Base-by-base conservation (phyloP, 78 protist species). In the Guillardia theta region DNA sequence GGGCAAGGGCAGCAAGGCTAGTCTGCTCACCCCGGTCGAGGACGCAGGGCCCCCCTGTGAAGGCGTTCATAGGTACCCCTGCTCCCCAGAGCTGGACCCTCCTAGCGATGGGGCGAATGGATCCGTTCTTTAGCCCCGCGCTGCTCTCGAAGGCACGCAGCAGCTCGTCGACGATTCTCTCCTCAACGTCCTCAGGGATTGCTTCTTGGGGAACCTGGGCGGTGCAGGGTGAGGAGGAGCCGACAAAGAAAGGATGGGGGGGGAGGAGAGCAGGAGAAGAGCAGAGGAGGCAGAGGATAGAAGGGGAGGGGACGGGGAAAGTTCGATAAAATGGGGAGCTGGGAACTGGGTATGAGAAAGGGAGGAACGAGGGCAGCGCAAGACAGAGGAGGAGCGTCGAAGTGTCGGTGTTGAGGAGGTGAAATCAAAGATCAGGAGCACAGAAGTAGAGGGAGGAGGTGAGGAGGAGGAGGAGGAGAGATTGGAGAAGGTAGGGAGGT, bases 21-120 rank as follows among this genome's bases (percentile, higher is more conserved):
- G n/a, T n/a, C n/a, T n/a, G n/a, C n/a, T n/a, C n/a, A 4, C 41
- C 83, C 4, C 27, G 12, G 83, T 70, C 83, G 46, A 70, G 41
- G 5, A 70, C 83, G 41, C 83, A 70, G 27, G 9, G 36, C 12
- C 83, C 83, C 4, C 45, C 83, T 9, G 45, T 70, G 83, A 22
- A 33, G 41, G 41, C 41, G 83, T 70, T 70, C 83, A 70, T 70
- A 4, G 83, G 83, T 1, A 70, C 83, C 8, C 83, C 83, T 18
- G 83, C 83, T 36, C 83, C 83, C 83, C 83, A 70, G 3, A 70
- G 83, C 83, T 70, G 83, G 43, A 5, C 39, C 78, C 78, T 15
- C 78, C 22, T 15, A 24, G 33, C 6, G 12, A 5, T 33, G 43
- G 78, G 33, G 39, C 39, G 43, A 21, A 64, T 12, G 9, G 62